These are phyloP conservation scores for Leccinum pachyderme DNA, from an alignment of 1,284 basidiomycete species.

Conservation along the genomic window DNA sequence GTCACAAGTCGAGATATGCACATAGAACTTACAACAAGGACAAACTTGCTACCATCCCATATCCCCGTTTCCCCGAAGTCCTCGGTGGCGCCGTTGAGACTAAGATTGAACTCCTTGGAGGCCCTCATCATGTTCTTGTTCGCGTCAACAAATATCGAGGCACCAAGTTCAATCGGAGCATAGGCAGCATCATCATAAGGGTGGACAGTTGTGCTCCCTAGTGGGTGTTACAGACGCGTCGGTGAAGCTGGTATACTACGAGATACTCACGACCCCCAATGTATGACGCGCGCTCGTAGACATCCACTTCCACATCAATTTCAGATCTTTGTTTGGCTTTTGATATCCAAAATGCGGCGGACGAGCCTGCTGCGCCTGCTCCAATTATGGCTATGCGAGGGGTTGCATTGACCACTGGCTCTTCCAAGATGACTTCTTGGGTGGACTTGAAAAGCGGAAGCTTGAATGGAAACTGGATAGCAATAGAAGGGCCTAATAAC, in stretches of 20 bases:
- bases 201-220: constrained; percentile 75
- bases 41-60: constrained; percentile 81
- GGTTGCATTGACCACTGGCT: constrained; percentile 18
- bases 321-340: constrained; percentile 70
- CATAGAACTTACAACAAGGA: constrained; percentile 53
- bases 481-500: constrained; percentile 38
- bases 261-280: constrained; percentile 78
- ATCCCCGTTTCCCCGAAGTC: constrained; percentile 59
- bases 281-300: constrained; percentile 75
- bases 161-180: constrained; percentile 79
- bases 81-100: constrained; percentile 51
- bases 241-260: not conserved
- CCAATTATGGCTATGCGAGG: constrained; percentile 79
- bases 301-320: constrained; percentile 71
- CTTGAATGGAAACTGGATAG: constrained; percentile 58
- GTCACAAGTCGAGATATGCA: constrained; percentile 26
- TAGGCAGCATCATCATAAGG: constrained; percentile 69
- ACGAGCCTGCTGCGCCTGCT: constrained; percentile 82
- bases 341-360: constrained; percentile 84
- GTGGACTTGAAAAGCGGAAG: constrained; percentile 45
- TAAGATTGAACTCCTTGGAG: constrained; percentile 76
- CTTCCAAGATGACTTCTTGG: constrained; percentile 23
- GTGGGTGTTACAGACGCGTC: constrained; percentile 5
- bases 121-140: constrained; percentile 87
- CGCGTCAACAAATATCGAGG: constrained; percentile 80